Evolutionary conservation across 352 stramenopile species (phyloP).

Genomic region (Globisporangium spiculum): DNA sequence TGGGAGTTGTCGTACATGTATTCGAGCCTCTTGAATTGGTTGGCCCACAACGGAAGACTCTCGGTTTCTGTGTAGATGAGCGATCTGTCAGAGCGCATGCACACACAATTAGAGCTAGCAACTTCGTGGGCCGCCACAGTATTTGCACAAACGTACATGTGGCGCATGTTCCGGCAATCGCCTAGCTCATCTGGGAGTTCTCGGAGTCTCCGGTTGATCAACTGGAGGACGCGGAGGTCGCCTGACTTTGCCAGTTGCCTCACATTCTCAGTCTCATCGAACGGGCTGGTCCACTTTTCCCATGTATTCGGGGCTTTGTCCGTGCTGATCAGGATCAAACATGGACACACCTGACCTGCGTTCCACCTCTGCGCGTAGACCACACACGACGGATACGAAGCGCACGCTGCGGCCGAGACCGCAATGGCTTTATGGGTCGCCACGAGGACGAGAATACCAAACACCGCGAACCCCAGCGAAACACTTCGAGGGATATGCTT

Average conservation of each 20-base stretch:
- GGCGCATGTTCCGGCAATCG: conserved; percentile 1
- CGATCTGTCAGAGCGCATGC: background rate
- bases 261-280: conserved; percentile 26
- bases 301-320: conserved; percentile 28
- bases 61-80: conserved; percentile 30
- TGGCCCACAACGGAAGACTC: conserved; percentile 26
- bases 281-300: conserved; percentile 28
- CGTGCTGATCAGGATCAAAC: conserved; percentile 27
- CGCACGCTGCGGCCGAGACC: conserved; percentile 7
- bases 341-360: conserved; percentile 23
- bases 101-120: too few species aligned
- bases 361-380: conserved; percentile 21
- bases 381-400: conserved; percentile 24
- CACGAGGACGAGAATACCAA: conserved; percentile 1
- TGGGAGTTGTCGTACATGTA: conserved; percentile 30
- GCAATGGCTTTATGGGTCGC: too few species aligned
- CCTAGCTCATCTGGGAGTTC: conserved; percentile 27
- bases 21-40: conserved; percentile 27
- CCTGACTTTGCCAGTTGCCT: conserved; percentile 23
- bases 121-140: too few species aligned
- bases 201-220: conserved; percentile 29
- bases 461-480: conserved; percentile 16
- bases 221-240: conserved; percentile 27
- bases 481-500: conserved; percentile 1
- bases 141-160: too few species aligned